Evolutionary conservation across 1,284 basidiomycete genomes (phyloP).

Genomic region (Agroathelia rolfsii): DNA sequence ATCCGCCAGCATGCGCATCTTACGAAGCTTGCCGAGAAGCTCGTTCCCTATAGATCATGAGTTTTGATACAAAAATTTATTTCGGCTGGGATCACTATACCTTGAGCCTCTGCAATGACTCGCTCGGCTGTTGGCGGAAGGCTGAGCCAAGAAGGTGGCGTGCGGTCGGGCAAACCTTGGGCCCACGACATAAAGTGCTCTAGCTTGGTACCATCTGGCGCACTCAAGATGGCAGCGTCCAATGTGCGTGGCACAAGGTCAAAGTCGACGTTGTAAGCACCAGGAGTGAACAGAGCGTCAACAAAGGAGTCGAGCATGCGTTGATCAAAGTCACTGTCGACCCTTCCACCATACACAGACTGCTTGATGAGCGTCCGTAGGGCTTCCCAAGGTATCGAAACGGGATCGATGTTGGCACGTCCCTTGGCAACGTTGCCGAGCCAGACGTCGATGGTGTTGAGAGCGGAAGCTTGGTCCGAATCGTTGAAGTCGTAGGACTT

Average conservation of each 20-base stretch:
- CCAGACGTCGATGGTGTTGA: slow-evolving; percentile 88
- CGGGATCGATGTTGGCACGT: slow-evolving; percentile 83
- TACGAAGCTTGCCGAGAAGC: slow-evolving; percentile 76
- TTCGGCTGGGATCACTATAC: slow-evolving; percentile 30
- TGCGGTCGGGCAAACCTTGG: slow-evolving; percentile 75
- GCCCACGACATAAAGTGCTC: slow-evolving; percentile 88
- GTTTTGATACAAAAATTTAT: slow-evolving; percentile 11
- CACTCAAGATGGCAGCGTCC: slow-evolving; percentile 49
- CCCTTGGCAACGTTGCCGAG: slow-evolving; percentile 74
- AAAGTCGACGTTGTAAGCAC: slow-evolving; percentile 88
- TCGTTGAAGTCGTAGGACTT: slow-evolving; percentile 97
- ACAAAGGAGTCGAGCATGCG: slow-evolving; percentile 86
- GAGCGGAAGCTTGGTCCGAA: slow-evolving; percentile 90
- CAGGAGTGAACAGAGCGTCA: slow-evolving; percentile 76
- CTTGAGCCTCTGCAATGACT: slow-evolving; percentile 85
- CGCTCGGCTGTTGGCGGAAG: slow-evolving; percentile 85
- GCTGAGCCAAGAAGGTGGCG: slow-evolving; percentile 89
- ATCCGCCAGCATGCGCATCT: slow-evolving; percentile 85
- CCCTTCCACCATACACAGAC: slow-evolving; percentile 87
- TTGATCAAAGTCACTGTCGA: slow-evolving; percentile 93
- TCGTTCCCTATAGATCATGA: slow-evolving; percentile 53
- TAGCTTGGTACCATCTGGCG: slow-evolving; percentile 86
- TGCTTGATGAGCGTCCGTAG: slow-evolving; percentile 86
- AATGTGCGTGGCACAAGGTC: slow-evolving; percentile 67
- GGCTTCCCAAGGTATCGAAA: slow-evolving; percentile 87